Base-by-base conservation (phyloP, 2,329 filamentous ascomycete species). In the Pestalotiopsis sp. region DNA sequence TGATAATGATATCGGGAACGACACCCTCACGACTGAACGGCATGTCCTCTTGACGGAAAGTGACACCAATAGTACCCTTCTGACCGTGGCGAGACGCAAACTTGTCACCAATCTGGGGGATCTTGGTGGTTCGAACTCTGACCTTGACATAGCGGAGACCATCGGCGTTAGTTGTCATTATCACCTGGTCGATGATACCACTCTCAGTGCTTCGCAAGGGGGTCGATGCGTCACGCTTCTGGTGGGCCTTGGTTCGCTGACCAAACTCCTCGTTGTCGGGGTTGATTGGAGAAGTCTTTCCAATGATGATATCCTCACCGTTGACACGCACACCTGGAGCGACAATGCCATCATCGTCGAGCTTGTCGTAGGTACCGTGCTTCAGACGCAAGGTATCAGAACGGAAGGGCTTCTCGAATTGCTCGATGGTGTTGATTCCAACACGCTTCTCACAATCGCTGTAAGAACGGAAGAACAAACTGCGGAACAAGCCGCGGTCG, bases 11-110 rank as follows among this genome's bases (percentile, higher is more conserved):
- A 81, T 99, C 97, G 0, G 97, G 96, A 0, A 92, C 92, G 66
- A 99, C 89, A 75, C 97, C 96, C 79, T 98, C 94, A 49, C 90
- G 86, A 3, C 94, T 96, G 81, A 99, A 99, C 0, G 97, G 97
- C 97, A 99, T 99, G 78, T 99, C 97, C 81, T 99, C 96, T 75
- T 97, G 93, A 64, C 95, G 91, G 82, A 97, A 99, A 1, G 96
- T 98, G 73, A 99, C 95, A 90, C 97, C 97, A 78, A 99, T 98
- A 1, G 96, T 99, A 84, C 96, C 96, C 83, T 99, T 99, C 78
- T 99, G 96, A 78, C 96, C 96, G 89, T 99, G 97, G 83, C 96
- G 94, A 75, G 97, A 99, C 7, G 96, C 97, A 80, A 99, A 99
- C 82, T 99, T 99, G 84, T 99, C 96, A 77, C 96, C 96, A 80